Conservation (phyloP, 75 land plant species). For the Selaginella tamariscina region DNA sequence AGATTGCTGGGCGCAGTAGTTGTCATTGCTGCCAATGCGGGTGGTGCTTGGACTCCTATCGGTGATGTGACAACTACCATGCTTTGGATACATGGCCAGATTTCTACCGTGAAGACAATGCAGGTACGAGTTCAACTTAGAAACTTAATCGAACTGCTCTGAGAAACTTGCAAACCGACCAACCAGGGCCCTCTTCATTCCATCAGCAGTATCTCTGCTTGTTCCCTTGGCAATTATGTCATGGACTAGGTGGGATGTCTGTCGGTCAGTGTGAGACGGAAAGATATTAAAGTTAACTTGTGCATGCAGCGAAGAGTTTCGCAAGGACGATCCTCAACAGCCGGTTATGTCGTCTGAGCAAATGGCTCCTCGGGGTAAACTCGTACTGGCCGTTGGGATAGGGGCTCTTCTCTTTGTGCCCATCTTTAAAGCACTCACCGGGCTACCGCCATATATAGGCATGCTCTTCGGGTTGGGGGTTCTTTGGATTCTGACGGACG, state of each 20-base stretch:
- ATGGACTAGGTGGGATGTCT: no score
- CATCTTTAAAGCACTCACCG: conserved; percentile 79
- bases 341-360: conserved; percentile 67
- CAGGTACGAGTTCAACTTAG: no score
- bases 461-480: conserved; percentile 92
- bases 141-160: no score
- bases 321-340: conserved; percentile 32
- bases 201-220: conserved; percentile 69
- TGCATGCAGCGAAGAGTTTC: conserved; percentile 61
- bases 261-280: no score
- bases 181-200: conserved; percentile 60
- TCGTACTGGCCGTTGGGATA: conserved; percentile 80
- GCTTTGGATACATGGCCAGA: conserved; percentile 10
- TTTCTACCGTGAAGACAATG: conserved; percentile 48
- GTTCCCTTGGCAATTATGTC: conserved; percentile 91
- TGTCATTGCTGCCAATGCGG: conserved; percentile 9
- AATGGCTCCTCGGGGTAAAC: conserved; percentile 94
- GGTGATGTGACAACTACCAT: conserved; percentile 10
- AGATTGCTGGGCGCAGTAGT: conserved; percentile 6
- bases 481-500: conserved; percentile 95
- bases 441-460: conserved; percentile 93
- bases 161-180: no score
- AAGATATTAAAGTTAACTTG: no score
- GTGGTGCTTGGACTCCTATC: conserved; percentile 10
- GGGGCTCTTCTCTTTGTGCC: conserved; percentile 95